These are phyloP conservation scores for Coemansia sp. DNA, from an alignment of 192 early-diverging fungal species.

Conservation along the genomic window DNA sequence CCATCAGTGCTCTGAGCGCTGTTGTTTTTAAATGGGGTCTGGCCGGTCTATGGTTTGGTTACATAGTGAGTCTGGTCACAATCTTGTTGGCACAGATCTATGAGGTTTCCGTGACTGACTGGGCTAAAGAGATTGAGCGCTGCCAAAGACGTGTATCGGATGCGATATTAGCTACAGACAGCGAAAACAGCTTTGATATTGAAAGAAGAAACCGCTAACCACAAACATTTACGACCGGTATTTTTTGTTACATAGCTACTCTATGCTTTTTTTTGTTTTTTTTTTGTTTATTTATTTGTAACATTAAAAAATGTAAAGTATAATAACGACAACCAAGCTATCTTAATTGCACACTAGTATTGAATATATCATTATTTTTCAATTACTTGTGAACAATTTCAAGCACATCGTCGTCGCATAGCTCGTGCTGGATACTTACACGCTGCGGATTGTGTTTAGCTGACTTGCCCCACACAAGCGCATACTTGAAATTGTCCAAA, in stretches of 20 bases:
- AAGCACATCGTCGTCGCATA: constrained; percentile 95
- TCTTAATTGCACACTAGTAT: background rate
- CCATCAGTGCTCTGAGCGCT: constrained; percentile 41
- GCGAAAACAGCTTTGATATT: no score
- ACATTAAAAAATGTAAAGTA: background rate
- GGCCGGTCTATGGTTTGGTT: constrained; percentile 63
- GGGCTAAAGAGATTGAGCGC: constrained; percentile 36
- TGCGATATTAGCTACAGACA: no score
- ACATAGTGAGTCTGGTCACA: constrained; percentile 37
- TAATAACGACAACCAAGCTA: background rate
- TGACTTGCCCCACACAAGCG: constrained; percentile 93
- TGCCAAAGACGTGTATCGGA: constrained; percentile 34
- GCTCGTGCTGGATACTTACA: constrained; percentile 77
- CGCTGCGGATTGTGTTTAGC: constrained; percentile 97
- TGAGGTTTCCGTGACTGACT: constrained; percentile 30
- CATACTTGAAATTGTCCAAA: constrained; percentile 87
- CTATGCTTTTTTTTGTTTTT: no score
- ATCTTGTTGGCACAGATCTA: constrained; percentile 18
- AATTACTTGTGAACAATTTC: constrained; percentile 66
- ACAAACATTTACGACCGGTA: no score
- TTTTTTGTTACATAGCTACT: no score
- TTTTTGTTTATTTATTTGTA: background rate
- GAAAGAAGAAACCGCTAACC: no score
- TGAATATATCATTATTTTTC: background rate
- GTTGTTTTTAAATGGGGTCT: constrained; percentile 55